Evolutionary conservation across 805 yeast genomes (phyloP), one percentile per base, ranked within the genome.

Genomic region (Schizosaccharomyces cryophilus): DNA sequence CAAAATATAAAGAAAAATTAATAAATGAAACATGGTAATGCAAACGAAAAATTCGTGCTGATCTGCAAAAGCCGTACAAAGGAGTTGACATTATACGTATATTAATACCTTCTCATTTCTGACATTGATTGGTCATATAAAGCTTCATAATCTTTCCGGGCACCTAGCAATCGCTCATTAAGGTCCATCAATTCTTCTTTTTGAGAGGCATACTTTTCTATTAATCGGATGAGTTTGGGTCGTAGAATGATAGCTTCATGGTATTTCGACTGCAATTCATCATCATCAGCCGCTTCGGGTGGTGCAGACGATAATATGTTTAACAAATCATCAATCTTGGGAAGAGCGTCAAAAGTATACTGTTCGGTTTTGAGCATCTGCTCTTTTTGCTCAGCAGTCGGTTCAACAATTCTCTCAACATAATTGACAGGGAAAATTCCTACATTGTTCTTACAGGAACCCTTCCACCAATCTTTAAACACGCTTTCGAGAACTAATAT

Each of bases 381-480:
- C 6, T 72, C 71, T 4, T 83, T 63, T 64, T 88, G 89, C 59
- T 77, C 77, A 1, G 79, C 75, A 0, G 86, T 75, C 42, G 84
- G 82, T 58, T 81, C 84, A 0, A 82, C 78, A 4, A 88, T 73
- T 1, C 88, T 88, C 0, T 86, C 78, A 1, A 93, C 97, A 68
- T 93, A 90, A 69, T 90, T 90, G 62, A 86, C 77, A 0, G 98
- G 98, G 71, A 90, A 88, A 15, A 93, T 83, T 21, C 98, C 98
- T 60, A 81, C 76, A 61, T 77, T 78, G 0, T 96, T 96, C 61
- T 79, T 77, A 60, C 90, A 72, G 5, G 90, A 80, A 17, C 98
- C 98, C 65, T 87, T 78, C 84, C 96, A 86, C 98, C 98, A 90
- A 68, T 90, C 97, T 64, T 86, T 77, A 69, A 88, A 89, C 5